Base-by-base conservation (phyloP, 805 yeast genomes). In the Wickerhamiella shivajii region DNA sequence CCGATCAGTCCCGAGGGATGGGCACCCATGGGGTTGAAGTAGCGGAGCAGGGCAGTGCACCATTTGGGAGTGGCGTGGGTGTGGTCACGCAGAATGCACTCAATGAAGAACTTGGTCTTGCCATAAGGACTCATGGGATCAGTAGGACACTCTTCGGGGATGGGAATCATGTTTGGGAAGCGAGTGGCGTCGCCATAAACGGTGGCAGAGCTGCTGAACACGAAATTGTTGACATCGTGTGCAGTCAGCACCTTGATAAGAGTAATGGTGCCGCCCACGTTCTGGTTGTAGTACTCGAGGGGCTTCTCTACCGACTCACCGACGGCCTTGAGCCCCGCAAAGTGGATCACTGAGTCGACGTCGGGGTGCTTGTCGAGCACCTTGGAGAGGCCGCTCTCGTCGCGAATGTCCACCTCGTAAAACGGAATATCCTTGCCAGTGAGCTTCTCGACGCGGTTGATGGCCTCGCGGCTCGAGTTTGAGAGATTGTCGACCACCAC, bases 1-100 rank as follows among this genome's bases (percentile, higher is more conserved):
- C 92, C 92, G 39, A 79, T 63, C 22, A 71, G 55, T 9, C 90
- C 90, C 2, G 81, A 70, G 3, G 85, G 79, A 50, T 79, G 92
- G 12, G 90, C 87, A 24, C 92, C 92, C 43, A 77, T 76, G 22
- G 92, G 90, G 49, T 79, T 78, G 60, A 77, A 79, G 56, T 78
- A 80, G 37, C 90, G 66, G 47, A 80, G 59, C 31, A 77, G 63
- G 4, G 84, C 87, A 10, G 56, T 59, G 19, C 46, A 44, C 50
- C 56, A 51, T 4, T 45, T 40, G 3, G 52, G 47, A 28, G 46
- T 46, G 27, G 71, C 62, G 4, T 54, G 44, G 44, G 68, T 59
- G 17, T 70, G 53, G 49, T 74, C 84, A 21, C 64, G 56, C 39
- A 73, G 55, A 35, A 76, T 66, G 35, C 66, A 61, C 55, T 79